Evolutionary conservation across 1,284 basidiomycete species (phyloP).

Genomic region (Heterobasidion annosum): DNA sequence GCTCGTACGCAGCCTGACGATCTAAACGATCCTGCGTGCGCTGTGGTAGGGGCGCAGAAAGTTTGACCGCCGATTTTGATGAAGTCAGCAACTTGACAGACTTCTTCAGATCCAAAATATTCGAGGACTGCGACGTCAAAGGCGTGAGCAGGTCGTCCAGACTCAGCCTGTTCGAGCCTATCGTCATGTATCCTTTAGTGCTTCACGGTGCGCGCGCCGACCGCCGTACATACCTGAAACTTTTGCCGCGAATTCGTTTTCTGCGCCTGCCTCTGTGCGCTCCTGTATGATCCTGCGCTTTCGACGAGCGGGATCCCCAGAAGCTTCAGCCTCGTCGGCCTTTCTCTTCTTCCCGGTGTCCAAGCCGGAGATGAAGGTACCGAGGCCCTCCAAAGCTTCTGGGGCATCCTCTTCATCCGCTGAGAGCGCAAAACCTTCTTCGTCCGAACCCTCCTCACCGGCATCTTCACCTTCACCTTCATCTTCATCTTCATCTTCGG

Average conservation of each 20-base stretch:
- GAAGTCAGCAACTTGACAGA: slow-evolving; percentile 53
- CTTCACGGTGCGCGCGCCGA: neutral
- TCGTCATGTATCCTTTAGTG: slow-evolving; percentile 4
- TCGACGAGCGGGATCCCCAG: slow-evolving; percentile 21
- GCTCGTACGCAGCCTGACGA: slow-evolving; percentile 89
- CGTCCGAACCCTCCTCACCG: slow-evolving; percentile 26
- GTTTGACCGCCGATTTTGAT: slow-evolving; percentile 40
- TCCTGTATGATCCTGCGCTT: slow-evolving; percentile 66
- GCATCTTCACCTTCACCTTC: slow-evolving; percentile 26
- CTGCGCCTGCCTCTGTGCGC: slow-evolving; percentile 64
- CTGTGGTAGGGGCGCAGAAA: slow-evolving; percentile 82
- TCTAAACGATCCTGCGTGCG: slow-evolving; percentile 86
- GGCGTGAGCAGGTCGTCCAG: slow-evolving; percentile 74
- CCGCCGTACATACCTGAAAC: slow-evolving; percentile 30
- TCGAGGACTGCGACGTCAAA: slow-evolving; percentile 46
- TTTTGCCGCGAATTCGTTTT: slow-evolving; percentile 62
- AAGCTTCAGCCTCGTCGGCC: slow-evolving; percentile 27
- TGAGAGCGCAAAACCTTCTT: slow-evolving; percentile 41
- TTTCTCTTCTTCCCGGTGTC: slow-evolving; percentile 71
- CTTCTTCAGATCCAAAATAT: slow-evolving; percentile 58
- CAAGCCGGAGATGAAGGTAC: slow-evolving; percentile 65
- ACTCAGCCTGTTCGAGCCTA: slow-evolving; percentile 45
- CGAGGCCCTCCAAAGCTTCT: slow-evolving; percentile 59
- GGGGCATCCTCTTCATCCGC: slow-evolving; percentile 46
- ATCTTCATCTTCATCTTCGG: slow-evolving; percentile 22